Evolutionary conservation across 1,284 basidiomycete species (phyloP).

Genomic region (Malassezia arunalokei): DNA sequence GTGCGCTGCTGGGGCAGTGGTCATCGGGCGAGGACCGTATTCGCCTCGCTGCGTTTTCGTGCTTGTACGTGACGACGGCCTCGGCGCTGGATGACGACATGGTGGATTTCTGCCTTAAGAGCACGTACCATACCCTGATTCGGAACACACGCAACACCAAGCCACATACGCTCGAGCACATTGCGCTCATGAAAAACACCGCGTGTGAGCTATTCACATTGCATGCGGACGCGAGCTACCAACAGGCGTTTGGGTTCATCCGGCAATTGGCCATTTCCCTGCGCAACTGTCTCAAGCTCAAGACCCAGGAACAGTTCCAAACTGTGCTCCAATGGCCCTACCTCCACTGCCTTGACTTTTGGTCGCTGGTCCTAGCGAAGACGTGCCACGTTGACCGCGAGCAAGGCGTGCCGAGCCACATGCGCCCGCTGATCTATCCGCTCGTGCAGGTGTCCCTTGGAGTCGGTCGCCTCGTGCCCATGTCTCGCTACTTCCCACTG

Average conservation of each 20-base stretch:
- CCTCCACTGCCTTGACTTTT: conserved; percentile 89
- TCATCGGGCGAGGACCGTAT: conserved; percentile 67
- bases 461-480: conserved; percentile 79
- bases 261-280: conserved; percentile 88
- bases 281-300: conserved; percentile 76
- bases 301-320: conserved; percentile 49
- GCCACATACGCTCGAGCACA: conserved; percentile 74
- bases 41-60: conserved; percentile 75
- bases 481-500: conserved; percentile 66
- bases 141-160: conserved; percentile 70
- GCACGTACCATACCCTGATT: conserved; percentile 71
- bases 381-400: conserved; percentile 29
- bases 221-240: conserved; percentile 59
- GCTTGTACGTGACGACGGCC: conserved; percentile 60
- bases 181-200: conserved; percentile 96
- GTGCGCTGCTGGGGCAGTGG: conserved; percentile 50
- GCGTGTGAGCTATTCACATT: conserved; percentile 81
- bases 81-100: conserved; percentile 68
- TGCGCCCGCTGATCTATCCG: conserved; percentile 83
- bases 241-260: conserved; percentile 92
- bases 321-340: conserved; percentile 76
- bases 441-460: conserved; percentile 87
- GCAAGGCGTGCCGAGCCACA: conserved; percentile 55
- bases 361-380: conserved; percentile 59
- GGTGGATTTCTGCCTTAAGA: conserved; percentile 75